Percentiles rank a stretch among this genome's conserved stretches.
Evolutionary conservation across 768 basidiomycete species (phyloP).

Genomic region (Tulasnella sp.): DNA sequence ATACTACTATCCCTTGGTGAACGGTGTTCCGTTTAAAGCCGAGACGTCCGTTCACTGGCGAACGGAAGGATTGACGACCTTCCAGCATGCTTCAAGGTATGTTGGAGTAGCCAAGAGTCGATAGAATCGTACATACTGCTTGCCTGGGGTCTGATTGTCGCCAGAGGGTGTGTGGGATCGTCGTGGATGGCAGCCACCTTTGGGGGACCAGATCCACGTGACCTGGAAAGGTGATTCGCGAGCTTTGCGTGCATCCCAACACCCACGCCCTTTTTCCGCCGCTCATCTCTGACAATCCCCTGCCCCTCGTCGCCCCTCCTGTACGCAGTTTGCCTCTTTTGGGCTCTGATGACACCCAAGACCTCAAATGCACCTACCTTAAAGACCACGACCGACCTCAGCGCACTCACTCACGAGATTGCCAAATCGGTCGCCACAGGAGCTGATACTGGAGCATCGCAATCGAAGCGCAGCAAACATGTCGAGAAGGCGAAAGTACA

Average conservation of each 20-base stretch:
- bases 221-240: not conserved
- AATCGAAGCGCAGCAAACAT: conserved; percentile 9
- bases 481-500: conserved; percentile 12
- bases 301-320: not conserved
- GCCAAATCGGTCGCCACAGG: not conserved
- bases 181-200: not conserved
- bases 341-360: not conserved
- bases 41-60: too few species aligned
- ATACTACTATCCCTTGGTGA: too few species aligned
- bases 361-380: not conserved
- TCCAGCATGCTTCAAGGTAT: not conserved
- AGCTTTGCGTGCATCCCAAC: not conserved
- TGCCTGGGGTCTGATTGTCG: not conserved
- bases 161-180: not conserved
- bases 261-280: not conserved
- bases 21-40: too few species aligned
- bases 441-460: not conserved
- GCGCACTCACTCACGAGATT: not conserved
- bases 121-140: not conserved
- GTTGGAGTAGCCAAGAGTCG: not conserved
- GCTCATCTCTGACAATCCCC: not conserved
- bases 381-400: not conserved
- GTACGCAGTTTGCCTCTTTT: not conserved
- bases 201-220: not conserved
- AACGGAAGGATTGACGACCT: not conserved